Percentiles rank a stretch among this genome's conserved stretches.
Conservation (phyloP, 1,139 yeast species). For the Pichia sp. region DNA sequence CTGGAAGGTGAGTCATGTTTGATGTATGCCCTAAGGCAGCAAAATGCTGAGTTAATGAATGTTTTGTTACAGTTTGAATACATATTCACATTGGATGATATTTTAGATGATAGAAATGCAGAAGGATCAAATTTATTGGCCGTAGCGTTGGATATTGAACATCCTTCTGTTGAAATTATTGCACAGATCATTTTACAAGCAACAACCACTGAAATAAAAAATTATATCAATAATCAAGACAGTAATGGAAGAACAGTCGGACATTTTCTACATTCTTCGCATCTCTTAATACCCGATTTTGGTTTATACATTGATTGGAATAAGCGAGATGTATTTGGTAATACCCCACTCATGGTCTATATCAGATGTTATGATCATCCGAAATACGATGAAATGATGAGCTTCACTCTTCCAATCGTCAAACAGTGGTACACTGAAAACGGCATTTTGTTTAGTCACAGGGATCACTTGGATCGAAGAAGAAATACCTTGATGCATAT, state of each 20-base stretch:
- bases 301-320: constrained; percentile 67
- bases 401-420: constrained; percentile 38
- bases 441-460: constrained; percentile 31
- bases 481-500: constrained; percentile 78
- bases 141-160: constrained; percentile 52
- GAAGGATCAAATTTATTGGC: constrained; percentile 46
- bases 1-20: constrained; percentile 59
- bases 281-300: constrained; percentile 41
- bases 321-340: constrained; percentile 54
- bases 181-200: constrained; percentile 43
- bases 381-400: constrained; percentile 45
- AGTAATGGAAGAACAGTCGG: constrained; percentile 52
- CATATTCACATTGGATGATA: constrained; percentile 56
- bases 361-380: constrained; percentile 79
- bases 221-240: constrained; percentile 47
- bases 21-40: constrained; percentile 42
- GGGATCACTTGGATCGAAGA: constrained; percentile 59
- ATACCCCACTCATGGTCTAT: constrained; percentile 73
- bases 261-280: constrained; percentile 62
- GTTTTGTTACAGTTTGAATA: constrained; percentile 37
- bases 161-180: constrained; percentile 37
- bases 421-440: constrained; percentile 31
- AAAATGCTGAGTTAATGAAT: constrained; percentile 36
- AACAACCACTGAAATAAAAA: constrained; percentile 25
- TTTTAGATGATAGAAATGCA: constrained; percentile 54